Percentiles rank a stretch among this genome's conserved stretches.
phyloP scores from a whole-genome alignment of 2,329 filamentous ascomycete species.

The Stylonectria norvegica region DNA sequence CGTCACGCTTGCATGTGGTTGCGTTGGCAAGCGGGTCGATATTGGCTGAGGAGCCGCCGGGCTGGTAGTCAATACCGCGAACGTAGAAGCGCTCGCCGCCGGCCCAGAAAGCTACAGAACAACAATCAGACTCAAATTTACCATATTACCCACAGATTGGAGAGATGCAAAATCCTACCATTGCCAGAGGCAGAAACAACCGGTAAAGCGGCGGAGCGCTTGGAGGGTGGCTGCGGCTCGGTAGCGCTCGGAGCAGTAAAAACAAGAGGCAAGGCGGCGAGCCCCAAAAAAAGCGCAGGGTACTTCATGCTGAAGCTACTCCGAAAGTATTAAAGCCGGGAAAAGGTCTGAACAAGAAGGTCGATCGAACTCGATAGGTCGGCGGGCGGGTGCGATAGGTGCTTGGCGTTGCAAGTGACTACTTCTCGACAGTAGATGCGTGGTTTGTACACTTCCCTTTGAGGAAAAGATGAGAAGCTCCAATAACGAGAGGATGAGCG shows the following conservation, averaged over 20 bases:
- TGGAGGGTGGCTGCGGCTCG: conserved; percentile 46
- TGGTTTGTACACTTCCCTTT: too few relatives aligned
- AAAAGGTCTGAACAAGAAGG: neutral
- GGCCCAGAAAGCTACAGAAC: conserved; percentile 52
- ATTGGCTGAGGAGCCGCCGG: conserved; percentile 54
- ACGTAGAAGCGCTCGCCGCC: conserved; percentile 55
- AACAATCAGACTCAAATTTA: too few relatives aligned
- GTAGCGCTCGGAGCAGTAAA: conserved; percentile 51
- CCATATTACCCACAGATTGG: too few relatives aligned
- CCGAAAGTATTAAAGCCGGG: too few relatives aligned
- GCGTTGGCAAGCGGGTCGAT: conserved; percentile 74
- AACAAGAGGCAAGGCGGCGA: conserved; percentile 45
- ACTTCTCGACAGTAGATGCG: too few relatives aligned
- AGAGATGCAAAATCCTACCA: conserved; percentile 49
- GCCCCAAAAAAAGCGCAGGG: conserved; percentile 43
- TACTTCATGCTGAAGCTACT: conserved; percentile 53
- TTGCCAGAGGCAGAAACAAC: conserved; percentile 54
- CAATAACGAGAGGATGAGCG: conserved; percentile 38
- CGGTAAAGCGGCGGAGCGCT: conserved; percentile 49
- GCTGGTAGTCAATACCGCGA: conserved; percentile 61
- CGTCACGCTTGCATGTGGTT: conserved; percentile 71
- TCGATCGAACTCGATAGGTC: conserved; percentile 5
- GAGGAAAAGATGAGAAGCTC: conserved; percentile 25
- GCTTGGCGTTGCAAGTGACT: conserved; percentile 10
- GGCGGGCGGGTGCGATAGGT: conserved; percentile 10